Conservation (phyloP, 1,139 yeast genomes). For the Meyerozyma elateridarum region DNA sequence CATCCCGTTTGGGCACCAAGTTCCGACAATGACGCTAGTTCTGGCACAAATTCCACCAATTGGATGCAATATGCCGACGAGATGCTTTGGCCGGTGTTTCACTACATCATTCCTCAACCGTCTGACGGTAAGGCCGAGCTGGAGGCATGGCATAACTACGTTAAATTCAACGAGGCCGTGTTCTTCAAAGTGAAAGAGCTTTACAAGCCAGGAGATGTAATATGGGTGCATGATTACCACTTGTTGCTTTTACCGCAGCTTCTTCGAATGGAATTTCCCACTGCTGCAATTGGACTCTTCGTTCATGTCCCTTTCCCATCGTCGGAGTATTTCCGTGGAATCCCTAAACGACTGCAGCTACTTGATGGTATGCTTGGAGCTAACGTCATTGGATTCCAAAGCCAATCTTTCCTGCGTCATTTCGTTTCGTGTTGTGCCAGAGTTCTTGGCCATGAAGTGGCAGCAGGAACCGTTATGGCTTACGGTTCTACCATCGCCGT, state of each 20-base stretch:
- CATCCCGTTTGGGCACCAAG: constrained; percentile 87
- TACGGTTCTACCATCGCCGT: constrained; percentile 75
- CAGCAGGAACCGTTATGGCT: constrained; percentile 56
- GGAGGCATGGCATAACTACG: constrained; percentile 89
- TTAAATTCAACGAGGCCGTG: constrained; percentile 83
- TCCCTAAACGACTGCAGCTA: constrained; percentile 75
- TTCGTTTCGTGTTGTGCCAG: constrained; percentile 86
- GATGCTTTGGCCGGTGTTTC: constrained; percentile 91
- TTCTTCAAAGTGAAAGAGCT: constrained; percentile 69
- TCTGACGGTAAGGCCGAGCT: constrained; percentile 66
- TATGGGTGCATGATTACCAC: constrained; percentile 95
- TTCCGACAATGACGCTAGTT: constrained; percentile 63
- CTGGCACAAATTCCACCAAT: not conserved
- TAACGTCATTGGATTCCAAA: constrained; percentile 80
- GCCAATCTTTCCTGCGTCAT: constrained; percentile 82
- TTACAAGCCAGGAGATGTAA: constrained; percentile 85
- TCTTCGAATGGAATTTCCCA: constrained; percentile 74
- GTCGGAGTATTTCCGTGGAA: constrained; percentile 87
- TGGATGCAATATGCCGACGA: constrained; percentile 92
- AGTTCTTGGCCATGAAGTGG: constrained; percentile 65
- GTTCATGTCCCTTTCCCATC: constrained; percentile 93
- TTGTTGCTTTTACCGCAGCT: constrained; percentile 80
- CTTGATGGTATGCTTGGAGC: constrained; percentile 91
- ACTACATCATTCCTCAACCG: constrained; percentile 73
- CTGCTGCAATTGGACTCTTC: constrained; percentile 77